Evolutionary conservation across 768 basidiomycete species (phyloP).

Genomic region (Sporobolomyces phaffii): DNA sequence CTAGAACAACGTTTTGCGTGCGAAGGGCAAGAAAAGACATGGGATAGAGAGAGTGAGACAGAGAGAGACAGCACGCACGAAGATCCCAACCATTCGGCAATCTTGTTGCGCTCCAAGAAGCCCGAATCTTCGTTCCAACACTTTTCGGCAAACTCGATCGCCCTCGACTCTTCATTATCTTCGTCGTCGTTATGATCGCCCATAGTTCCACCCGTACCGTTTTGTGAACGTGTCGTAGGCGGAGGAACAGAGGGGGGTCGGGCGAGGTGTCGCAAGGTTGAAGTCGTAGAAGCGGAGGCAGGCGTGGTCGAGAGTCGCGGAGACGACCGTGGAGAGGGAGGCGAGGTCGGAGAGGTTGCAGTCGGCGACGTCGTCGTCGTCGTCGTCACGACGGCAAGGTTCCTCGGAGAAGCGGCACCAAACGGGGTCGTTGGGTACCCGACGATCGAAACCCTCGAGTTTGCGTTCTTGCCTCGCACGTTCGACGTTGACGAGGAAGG

Average conservation of each 20-base stretch:
- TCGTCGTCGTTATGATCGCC: conserved; percentile 7
- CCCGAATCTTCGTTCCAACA: conserved; percentile 82
- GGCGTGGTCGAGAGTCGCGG: too few species aligned
- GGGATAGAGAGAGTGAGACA: neutral
- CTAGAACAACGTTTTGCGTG: too few species aligned
- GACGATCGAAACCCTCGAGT: conserved; percentile 4
- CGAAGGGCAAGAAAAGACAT: neutral
- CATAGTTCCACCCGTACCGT: neutral
- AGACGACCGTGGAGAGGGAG: too few species aligned
- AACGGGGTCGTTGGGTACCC: neutral
- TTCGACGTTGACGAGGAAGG: neutral
- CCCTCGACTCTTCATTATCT: conserved; percentile 45
- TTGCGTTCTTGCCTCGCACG: neutral
- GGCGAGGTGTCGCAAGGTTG: too few species aligned
- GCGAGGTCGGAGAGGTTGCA: too few species aligned
- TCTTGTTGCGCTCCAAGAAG: conserved; percentile 79
- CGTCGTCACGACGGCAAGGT: neutral
- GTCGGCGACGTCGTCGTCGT: neutral
- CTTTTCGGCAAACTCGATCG: conserved; percentile 64
- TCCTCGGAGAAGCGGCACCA: neutral
- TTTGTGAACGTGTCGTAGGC: neutral
- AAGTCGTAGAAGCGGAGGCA: too few species aligned
- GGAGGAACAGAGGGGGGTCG: too few species aligned
- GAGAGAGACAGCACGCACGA: conserved; percentile 56
- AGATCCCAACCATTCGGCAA: conserved; percentile 93